Percentiles rank a stretch among this genome's conserved stretches.
Evolutionary conservation across 1,284 basidiomycete genomes (phyloP).

Genomic region (Cryptococcus sp.): DNA sequence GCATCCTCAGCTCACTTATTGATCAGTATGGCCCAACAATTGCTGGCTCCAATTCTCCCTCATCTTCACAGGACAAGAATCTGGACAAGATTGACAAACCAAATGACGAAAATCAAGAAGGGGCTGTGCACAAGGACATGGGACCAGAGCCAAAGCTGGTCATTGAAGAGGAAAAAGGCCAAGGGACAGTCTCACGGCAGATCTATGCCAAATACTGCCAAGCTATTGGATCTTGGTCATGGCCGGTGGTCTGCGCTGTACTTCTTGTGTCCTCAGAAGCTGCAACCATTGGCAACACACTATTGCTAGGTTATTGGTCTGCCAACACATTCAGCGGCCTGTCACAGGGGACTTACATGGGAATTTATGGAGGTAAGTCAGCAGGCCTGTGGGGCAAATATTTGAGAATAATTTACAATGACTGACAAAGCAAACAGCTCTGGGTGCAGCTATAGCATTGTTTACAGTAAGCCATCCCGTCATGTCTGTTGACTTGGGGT

Average conservation of each 20-base stretch:
- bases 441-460: slow-evolving; percentile 8
- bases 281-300: slow-evolving; percentile 14
- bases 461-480: slow-evolving; percentile 17
- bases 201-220: slow-evolving; percentile 30
- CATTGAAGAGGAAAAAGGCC: slow-evolving; percentile 37
- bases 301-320: slow-evolving; percentile 45
- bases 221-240: slow-evolving; percentile 18
- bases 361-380: slow-evolving; percentile 32
- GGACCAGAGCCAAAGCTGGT: slow-evolving; percentile 15
- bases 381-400: no score
- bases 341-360: slow-evolving; percentile 35
- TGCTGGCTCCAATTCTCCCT: no score
- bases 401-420: no score
- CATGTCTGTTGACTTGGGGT: neutral
- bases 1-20: slow-evolving; percentile 14
- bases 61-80: no score
- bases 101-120: neutral
- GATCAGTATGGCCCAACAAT: slow-evolving; percentile 13
- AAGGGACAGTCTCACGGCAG: slow-evolving; percentile 27
- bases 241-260: slow-evolving; percentile 3
- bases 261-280: slow-evolving; percentile 24
- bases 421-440: slow-evolving; percentile 13
- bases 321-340: slow-evolving; percentile 26
- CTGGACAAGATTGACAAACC: no score
- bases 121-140: neutral